Percentiles rank a stretch among this genome's conserved stretches.
phyloP scores from a whole-genome alignment of 495 filamentous ascomycete species.

The Tuber microsphaerosporum region DNA sequence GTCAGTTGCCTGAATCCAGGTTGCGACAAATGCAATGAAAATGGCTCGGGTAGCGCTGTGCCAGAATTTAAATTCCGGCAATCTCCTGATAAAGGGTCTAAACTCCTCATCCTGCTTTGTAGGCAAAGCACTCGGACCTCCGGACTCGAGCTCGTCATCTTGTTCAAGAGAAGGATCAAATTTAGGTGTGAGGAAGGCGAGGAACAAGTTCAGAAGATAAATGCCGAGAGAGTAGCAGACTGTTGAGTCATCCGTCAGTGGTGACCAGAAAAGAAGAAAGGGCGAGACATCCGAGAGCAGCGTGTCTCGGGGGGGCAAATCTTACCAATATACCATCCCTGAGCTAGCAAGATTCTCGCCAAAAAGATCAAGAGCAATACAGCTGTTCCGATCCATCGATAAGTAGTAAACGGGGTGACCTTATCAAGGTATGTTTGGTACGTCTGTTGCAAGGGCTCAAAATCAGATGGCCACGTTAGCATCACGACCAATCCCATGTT shows the following conservation, averaged over 20 bases:
- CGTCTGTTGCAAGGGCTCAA: conserved; percentile 52
- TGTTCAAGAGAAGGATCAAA: conserved; percentile 95
- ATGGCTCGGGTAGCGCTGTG: conserved; percentile 85
- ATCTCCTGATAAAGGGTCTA: conserved; percentile 86
- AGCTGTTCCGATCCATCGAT: conserved; percentile 80
- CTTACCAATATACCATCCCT: conserved; percentile 97
- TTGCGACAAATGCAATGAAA: conserved; percentile 74
- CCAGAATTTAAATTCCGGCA: conserved; percentile 99
- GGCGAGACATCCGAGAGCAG: neutral
- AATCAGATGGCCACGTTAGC: conserved; percentile 24
- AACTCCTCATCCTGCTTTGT: conserved; percentile 96
- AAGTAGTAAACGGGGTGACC: conserved; percentile 74
- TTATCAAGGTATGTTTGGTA: conserved; percentile 94
- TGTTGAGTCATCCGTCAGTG: conserved; percentile 41
- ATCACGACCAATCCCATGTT: conserved; percentile 10
- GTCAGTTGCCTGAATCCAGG: conserved; percentile 88
- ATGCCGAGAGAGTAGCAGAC: conserved; percentile 97
- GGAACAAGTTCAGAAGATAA: conserved; percentile 98
- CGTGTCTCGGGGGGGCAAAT: conserved; percentile 33
- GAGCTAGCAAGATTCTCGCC: conserved; percentile 75
- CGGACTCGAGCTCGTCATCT: conserved; percentile 94
- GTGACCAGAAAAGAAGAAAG: neutral
- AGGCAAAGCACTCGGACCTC: conserved; percentile 67
- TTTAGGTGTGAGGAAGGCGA: conserved; percentile 96
- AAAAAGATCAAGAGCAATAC: conserved; percentile 73